Percentiles rank a stretch among this genome's conserved stretches.
Conservation (phyloP, 768 basidiomycete genomes). For the Lepiota brunneoincarnata region DNA sequence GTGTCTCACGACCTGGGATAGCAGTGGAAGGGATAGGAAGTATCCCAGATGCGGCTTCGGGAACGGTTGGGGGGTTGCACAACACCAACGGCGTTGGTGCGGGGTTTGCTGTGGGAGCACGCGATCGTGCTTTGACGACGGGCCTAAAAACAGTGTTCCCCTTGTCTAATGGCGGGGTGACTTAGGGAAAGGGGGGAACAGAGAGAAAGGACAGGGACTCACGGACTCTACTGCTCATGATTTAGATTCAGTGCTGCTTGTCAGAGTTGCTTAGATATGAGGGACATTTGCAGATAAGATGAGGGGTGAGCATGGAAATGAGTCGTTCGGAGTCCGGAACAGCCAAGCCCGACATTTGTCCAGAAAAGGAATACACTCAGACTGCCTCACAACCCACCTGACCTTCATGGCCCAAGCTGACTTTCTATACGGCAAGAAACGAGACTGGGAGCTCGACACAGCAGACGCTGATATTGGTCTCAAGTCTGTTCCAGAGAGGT, state of each 20-base stretch:
- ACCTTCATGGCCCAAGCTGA: slow-evolving; percentile 12
- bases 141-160: slow-evolving; percentile 69
- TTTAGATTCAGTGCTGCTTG: neutral
- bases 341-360: slow-evolving; percentile 9
- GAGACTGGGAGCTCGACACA: slow-evolving; percentile 57
- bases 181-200: slow-evolving; percentile 7
- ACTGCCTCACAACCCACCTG: neutral
- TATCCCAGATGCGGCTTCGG: neutral
- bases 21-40: slow-evolving; percentile 5
- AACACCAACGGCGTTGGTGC: neutral
- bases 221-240: slow-evolving; percentile 63
- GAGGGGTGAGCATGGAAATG: slow-evolving; percentile 1
- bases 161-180: slow-evolving; percentile 49
- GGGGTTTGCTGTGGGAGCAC: slow-evolving; percentile 21
- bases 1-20: neutral
- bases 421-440: slow-evolving; percentile 55
- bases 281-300: slow-evolving; percentile 11
- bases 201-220: slow-evolving; percentile 31
- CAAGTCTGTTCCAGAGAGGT: slow-evolving; percentile 61
- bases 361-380: slow-evolving; percentile 5
- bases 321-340: neutral
- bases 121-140: slow-evolving; percentile 53
- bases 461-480: slow-evolving; percentile 42
- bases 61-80: neutral
- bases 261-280: neutral